Percentiles rank a stretch among this genome's conserved stretches.
Evolutionary conservation across 2,329 filamentous ascomycete species (phyloP).

Genomic region (Metarhizium sp.): DNA sequence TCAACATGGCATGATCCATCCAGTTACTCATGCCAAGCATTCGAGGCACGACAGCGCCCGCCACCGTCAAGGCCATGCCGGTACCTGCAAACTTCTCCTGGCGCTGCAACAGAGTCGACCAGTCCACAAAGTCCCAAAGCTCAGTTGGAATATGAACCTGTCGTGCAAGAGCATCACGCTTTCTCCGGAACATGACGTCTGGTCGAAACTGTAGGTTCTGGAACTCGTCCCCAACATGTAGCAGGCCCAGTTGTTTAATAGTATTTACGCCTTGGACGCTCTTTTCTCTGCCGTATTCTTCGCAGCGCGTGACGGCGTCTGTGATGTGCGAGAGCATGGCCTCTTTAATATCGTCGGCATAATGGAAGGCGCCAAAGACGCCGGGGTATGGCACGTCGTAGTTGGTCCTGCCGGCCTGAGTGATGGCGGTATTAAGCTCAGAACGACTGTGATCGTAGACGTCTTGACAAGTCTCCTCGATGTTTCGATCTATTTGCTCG

Average conservation of each 20-base stretch:
- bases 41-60: constrained; percentile 73
- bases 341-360: constrained; percentile 84
- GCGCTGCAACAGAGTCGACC: constrained; percentile 69
- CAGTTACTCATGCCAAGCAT: constrained; percentile 78
- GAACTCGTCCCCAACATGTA: constrained; percentile 84
- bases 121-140: constrained; percentile 87
- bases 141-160: constrained; percentile 85
- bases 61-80: constrained; percentile 87
- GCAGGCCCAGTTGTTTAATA: constrained; percentile 79
- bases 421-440: constrained; percentile 66
- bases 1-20: constrained; percentile 79
- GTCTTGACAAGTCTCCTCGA: constrained; percentile 76
- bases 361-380: constrained; percentile 75
- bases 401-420: constrained; percentile 64
- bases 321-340: constrained; percentile 88
- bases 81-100: constrained; percentile 94
- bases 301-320: constrained; percentile 66
- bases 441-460: constrained; percentile 78
- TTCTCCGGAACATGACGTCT: constrained; percentile 88
- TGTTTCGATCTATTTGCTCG: constrained; percentile 70
- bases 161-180: constrained; percentile 69
- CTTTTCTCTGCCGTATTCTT: constrained; percentile 73
- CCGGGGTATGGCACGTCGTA: constrained; percentile 83
- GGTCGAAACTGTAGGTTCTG: constrained; percentile 78
- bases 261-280: constrained; percentile 73